Evolutionary conservation across 2,329 filamentous ascomycete genomes (phyloP).

Genomic region (Diaporthe ampelina): DNA sequence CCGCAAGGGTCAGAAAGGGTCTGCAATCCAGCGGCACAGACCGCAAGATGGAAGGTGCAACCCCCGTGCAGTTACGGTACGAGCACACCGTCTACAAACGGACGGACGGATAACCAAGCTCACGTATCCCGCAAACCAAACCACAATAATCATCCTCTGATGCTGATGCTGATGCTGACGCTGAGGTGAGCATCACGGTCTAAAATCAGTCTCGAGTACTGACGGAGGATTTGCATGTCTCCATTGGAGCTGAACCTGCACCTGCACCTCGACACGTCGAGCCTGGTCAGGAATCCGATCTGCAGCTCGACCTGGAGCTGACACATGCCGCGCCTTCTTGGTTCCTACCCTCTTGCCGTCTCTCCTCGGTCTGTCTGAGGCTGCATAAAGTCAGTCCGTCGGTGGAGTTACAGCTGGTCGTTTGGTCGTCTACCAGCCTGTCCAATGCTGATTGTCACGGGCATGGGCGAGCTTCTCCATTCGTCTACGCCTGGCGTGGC

Average conservation of each 20-base stretch:
- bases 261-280: too few relatives aligned
- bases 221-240: background rate
- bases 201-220: background rate
- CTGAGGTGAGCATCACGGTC: background rate
- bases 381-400: background rate
- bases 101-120: too few relatives aligned
- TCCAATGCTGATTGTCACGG: background rate
- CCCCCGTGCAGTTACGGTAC: constrained; percentile 20
- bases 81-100: background rate
- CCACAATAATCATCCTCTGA: background rate
- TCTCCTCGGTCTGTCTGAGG: background rate
- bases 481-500: constrained; percentile 5
- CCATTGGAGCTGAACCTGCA: background rate
- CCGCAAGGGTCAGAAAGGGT: background rate
- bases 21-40: constrained; percentile 22
- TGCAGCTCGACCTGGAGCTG: background rate
- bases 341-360: background rate
- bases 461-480: constrained; percentile 16
- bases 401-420: background rate
- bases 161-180: background rate
- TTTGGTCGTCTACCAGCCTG: background rate
- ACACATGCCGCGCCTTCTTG: constrained; percentile 19
- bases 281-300: background rate
- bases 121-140: background rate
- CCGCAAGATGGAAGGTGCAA: constrained; percentile 7